These are phyloP conservation scores for Penicillium coffeae DNA, from an alignment of 495 filamentous ascomycete species.

Conservation along the genomic window DNA sequence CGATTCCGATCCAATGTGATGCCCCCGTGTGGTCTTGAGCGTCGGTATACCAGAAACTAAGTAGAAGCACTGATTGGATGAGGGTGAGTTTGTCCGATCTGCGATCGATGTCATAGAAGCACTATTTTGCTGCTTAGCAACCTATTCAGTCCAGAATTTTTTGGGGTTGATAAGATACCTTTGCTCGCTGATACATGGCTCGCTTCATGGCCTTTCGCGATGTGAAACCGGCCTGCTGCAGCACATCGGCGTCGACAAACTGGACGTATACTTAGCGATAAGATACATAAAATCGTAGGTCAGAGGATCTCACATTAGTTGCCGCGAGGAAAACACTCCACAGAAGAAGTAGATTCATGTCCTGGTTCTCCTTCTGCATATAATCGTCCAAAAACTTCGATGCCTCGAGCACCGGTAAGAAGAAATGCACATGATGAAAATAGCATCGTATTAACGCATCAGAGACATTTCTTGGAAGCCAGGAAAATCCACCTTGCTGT, in stretches of 20 bases:
- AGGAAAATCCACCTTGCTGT: background rate
- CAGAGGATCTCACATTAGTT: background rate
- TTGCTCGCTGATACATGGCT: conserved; percentile 1
- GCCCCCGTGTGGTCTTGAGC: conserved; percentile 3
- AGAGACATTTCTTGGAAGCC: background rate
- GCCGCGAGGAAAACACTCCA: conserved; percentile 5
- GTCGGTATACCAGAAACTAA: conserved; percentile 5
- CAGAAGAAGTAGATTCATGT: background rate
- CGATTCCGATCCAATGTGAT: conserved; percentile 5
- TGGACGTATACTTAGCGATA: background rate
- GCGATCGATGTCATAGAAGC: conserved; percentile 3
- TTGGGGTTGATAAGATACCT: background rate
- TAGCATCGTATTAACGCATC: conserved; percentile 1
- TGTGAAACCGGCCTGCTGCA: conserved; percentile 1
- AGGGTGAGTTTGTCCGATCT: conserved; percentile 1
- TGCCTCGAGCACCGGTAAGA: conserved; percentile 1
- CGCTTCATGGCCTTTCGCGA: conserved; percentile 3
- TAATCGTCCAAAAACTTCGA: conserved; percentile 1
- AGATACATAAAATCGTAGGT: background rate
- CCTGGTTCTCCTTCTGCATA: background rate
- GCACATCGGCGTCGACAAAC: background rate
- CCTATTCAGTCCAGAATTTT: background rate
- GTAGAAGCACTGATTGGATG: conserved; percentile 3
- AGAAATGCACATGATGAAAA: conserved; percentile 5
- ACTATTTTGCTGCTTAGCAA: background rate